A percentile compares a stretch with the other conserved stretches of the same genome.
phyloP scores from a whole-genome alignment of 768 basidiomycete genomes.

The Pleurotus salmoneostramineus region DNA sequence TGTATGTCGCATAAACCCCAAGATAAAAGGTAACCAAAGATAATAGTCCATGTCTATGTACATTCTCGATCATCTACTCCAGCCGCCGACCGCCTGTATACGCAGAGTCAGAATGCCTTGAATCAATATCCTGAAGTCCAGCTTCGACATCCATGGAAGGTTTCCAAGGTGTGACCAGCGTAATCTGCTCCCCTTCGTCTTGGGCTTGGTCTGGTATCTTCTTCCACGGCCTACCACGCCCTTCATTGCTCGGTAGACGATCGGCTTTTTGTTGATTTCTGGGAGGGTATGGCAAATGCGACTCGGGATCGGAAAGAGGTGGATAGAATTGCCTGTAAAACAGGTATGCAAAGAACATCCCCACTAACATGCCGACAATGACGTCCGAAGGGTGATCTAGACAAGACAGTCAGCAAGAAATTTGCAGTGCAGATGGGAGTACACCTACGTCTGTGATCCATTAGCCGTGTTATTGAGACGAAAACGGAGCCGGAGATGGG shows the following conservation, averaged over 20 bases:
- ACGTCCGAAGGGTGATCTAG: constrained; percentile 16
- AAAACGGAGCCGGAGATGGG: constrained; percentile 17
- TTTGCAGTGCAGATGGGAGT: not conserved
- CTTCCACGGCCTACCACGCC: not conserved
- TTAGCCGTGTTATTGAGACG: constrained; percentile 19
- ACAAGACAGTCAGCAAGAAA: not conserved
- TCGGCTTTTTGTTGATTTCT: not conserved
- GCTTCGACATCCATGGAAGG: constrained; percentile 1
- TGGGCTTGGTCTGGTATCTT: not conserved
- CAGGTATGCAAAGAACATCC: constrained; percentile 13
- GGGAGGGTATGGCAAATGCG: constrained; percentile 15
- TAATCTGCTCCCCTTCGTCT: constrained; percentile 1
- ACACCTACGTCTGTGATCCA: constrained; percentile 16
- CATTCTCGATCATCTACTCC: not conserved
- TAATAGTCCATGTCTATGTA: not conserved
- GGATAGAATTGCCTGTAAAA: constrained; percentile 21
- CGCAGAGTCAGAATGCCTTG: not conserved
- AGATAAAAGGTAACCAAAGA: too few relatives aligned
- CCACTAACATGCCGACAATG: constrained; percentile 14
- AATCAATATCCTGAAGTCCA: not conserved
- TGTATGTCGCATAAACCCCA: too few relatives aligned
- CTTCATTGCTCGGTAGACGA: not conserved
- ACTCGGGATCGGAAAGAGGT: constrained; percentile 17
- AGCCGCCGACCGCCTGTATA: not conserved
- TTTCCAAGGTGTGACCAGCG: constrained; percentile 2